Evolutionary conservation across 2,329 filamentous ascomycete species (phyloP).

Genomic region (Penicillium sp.): DNA sequence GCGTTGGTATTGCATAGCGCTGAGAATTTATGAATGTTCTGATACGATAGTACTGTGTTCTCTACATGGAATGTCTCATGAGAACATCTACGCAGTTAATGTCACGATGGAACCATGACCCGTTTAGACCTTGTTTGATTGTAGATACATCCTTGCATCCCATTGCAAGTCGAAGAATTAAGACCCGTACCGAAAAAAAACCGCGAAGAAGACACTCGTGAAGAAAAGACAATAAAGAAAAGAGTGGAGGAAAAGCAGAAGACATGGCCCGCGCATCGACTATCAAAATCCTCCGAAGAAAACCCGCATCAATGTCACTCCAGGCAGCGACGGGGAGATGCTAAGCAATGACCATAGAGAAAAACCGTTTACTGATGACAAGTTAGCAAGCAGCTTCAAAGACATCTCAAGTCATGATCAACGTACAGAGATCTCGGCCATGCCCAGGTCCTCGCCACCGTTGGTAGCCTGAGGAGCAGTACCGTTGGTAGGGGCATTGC

Average conservation of each 20-base stretch:
- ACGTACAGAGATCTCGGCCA: constrained; percentile 55
- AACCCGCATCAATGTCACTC: constrained; percentile 3
- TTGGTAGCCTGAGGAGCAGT: constrained; percentile 49
- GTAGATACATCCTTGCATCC: constrained; percentile 25
- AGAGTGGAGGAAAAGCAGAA: constrained; percentile 15
- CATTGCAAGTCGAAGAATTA: constrained; percentile 14
- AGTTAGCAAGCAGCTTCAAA: neutral
- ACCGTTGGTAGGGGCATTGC: constrained; percentile 44
- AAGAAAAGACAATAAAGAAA: constrained; percentile 3
- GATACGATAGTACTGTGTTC: neutral
- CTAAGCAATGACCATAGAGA: neutral
- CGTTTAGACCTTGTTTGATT: constrained; percentile 11
- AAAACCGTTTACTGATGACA: constrained; percentile 4
- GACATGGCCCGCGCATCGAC: constrained; percentile 27
- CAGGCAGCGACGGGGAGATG: constrained; percentile 4
- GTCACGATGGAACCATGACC: neutral
- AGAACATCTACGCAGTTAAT: too few relatives aligned
- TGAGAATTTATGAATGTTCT: constrained; percentile 1
- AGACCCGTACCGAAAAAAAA: constrained; percentile 8
- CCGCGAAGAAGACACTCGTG: constrained; percentile 6
- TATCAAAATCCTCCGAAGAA: constrained; percentile 13
- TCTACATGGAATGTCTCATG: too few relatives aligned
- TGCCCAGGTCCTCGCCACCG: constrained; percentile 50
- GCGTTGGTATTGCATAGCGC: constrained; percentile 9
- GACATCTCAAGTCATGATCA: neutral